A percentile compares a stretch with the other conserved stretches of the same genome.
These are phyloP conservation scores for Agaricus subrufescens DNA, from an alignment of 768 basidiomycete species.

Conservation along the genomic window DNA sequence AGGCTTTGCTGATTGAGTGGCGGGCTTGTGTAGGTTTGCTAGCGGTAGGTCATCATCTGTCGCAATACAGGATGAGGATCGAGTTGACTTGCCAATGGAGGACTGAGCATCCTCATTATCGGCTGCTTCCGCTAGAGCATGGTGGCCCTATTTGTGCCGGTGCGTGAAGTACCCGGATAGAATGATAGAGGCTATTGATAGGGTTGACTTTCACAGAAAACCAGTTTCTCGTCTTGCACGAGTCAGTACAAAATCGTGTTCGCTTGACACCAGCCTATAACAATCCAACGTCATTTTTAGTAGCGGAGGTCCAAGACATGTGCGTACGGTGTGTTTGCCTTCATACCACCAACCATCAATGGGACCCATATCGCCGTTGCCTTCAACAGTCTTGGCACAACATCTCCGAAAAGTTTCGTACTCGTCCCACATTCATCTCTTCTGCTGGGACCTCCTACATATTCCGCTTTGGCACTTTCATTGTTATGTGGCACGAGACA, in stretches of 20 bases:
- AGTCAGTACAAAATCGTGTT: conserved; percentile 76
- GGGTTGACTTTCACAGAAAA: conserved; percentile 49
- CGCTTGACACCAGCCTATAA: conserved; percentile 65
- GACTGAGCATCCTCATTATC: conserved; percentile 10
- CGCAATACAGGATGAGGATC: conserved; percentile 6
- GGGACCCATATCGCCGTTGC: conserved; percentile 76
- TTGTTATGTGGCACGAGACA: conserved; percentile 76
- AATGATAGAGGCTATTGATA: conserved; percentile 43
- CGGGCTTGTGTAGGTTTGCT: conserved; percentile 3
- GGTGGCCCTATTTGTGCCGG: conserved; percentile 22
- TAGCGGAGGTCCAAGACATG: conserved; percentile 11
- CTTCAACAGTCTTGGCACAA: conserved; percentile 67
- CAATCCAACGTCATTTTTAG: conserved; percentile 3
- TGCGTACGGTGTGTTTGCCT: conserved; percentile 69
- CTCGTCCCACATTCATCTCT: conserved; percentile 25
- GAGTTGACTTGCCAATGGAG: neutral
- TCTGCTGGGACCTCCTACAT: conserved; percentile 30
- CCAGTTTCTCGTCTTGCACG: conserved; percentile 63
- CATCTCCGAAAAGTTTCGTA: conserved; percentile 66
- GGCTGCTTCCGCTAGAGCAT: conserved; percentile 12
- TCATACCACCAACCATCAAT: conserved; percentile 89
- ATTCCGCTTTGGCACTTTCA: conserved; percentile 72
- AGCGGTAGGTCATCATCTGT: conserved; percentile 5
- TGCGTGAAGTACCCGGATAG: conserved; percentile 14
- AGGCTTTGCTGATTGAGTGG: conserved; percentile 1